These are phyloP conservation scores for Ceratocystis alfenasii DNA, from an alignment of 2,329 filamentous ascomycete species.

Conservation along the genomic window DNA sequence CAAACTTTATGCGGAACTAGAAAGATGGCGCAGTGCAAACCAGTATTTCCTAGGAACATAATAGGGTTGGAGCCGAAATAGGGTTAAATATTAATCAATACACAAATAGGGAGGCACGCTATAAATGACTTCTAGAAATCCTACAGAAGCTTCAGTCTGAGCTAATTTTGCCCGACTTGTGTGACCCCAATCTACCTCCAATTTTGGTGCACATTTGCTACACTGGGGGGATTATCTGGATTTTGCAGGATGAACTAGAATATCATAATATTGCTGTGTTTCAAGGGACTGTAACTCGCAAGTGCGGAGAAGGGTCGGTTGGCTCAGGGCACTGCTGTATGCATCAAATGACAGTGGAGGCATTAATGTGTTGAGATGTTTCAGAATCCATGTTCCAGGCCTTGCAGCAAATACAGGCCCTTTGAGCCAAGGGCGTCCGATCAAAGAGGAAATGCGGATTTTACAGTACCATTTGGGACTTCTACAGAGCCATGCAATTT, in stretches of 20 bases:
- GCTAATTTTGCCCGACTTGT: neutral
- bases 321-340: neutral
- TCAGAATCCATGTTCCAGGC: neutral
- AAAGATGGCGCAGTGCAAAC: no score
- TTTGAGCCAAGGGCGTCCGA: neutral
- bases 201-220: neutral
- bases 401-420: neutral
- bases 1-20: no score
- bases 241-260: constrained; percentile 6
- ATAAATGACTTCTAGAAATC: neutral
- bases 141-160: neutral
- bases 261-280: constrained; percentile 7
- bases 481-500: neutral
- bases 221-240: neutral
- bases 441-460: neutral
- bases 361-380: constrained; percentile 7
- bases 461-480: neutral
- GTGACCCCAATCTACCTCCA: neutral
- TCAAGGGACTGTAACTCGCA: neutral
- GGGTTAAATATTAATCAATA: neutral
- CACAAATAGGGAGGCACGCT: neutral
- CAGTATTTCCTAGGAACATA: no score
- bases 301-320: neutral
- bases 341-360: neutral
- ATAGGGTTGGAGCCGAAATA: neutral